Conservation (phyloP, 768 basidiomycete genomes). For the Chalciporus piperatus region DNA sequence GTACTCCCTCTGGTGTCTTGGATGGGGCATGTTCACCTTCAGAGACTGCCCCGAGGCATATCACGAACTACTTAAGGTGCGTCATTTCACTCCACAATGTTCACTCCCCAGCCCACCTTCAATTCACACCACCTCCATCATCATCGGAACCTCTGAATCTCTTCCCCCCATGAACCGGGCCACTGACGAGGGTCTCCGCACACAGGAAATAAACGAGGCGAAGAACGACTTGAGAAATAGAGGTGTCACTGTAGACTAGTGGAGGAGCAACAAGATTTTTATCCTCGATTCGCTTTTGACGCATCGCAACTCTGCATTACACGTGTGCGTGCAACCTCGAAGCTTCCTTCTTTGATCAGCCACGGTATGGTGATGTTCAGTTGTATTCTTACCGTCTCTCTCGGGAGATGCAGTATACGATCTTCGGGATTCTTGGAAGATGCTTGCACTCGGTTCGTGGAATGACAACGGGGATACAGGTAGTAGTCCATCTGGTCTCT, state of each 20-base stretch:
- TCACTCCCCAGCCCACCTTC: neutral
- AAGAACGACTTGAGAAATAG: conserved; percentile 56
- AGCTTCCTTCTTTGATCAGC: no score
- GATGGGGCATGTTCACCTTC: conserved; percentile 71
- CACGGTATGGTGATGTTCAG: neutral
- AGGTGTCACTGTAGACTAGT: conserved; percentile 60
- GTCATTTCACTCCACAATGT: neutral
- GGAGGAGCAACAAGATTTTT: neutral
- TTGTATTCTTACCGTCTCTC: no score
- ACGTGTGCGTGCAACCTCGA: no score
- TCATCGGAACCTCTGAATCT: no score
- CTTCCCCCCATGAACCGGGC: no score
- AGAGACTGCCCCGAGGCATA: conserved; percentile 81
- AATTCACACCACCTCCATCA: no score
- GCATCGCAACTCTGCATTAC: no score
- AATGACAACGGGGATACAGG: no score
- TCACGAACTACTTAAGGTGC: conserved; percentile 58
- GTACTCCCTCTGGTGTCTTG: conserved; percentile 74
- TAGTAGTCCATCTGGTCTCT: no score
- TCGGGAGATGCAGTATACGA: no score
- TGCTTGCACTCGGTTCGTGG: no score
- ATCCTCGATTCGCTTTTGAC: neutral
- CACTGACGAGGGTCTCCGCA: neutral
- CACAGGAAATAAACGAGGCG: conserved; percentile 58
- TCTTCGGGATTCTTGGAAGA: no score